Conservation (phyloP, 2,329 filamentous ascomycete species). For the Coleophoma crateriformis region DNA sequence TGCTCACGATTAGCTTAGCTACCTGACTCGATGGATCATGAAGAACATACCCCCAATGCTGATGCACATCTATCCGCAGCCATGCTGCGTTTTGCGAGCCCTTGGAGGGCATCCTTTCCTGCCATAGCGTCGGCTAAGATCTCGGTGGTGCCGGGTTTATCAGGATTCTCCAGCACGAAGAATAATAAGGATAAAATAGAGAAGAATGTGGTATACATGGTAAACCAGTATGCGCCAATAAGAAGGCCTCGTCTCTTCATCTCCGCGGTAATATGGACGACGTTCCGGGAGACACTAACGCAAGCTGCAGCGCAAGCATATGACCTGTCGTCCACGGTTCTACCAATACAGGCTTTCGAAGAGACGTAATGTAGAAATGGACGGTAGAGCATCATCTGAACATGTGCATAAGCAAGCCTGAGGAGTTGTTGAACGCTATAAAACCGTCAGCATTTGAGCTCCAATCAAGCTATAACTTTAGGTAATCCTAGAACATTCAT, state of each 20-base stretch:
- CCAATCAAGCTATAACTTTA: no score
- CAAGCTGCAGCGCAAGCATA: conserved; percentile 68
- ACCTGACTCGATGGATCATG: neutral
- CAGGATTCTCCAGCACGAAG: conserved; percentile 74
- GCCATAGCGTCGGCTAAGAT: conserved; percentile 80
- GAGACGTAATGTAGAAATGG: conserved; percentile 83
- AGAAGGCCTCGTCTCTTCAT: conserved; percentile 70
- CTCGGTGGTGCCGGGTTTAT: conserved; percentile 68
- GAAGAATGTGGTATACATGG: conserved; percentile 79
- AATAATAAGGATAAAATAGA: conserved; percentile 75
- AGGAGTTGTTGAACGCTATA: conserved; percentile 64
- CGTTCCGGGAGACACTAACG: conserved; percentile 58
- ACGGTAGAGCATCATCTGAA: conserved; percentile 76
- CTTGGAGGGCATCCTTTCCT: conserved; percentile 76
- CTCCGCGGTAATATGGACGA: conserved; percentile 73
- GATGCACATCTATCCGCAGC: conserved; percentile 82
- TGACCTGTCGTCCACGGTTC: conserved; percentile 65
- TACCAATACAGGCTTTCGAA: conserved; percentile 49
- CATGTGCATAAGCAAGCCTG: conserved; percentile 74
- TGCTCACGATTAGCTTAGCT: conserved; percentile 32
- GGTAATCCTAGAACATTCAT: no score
- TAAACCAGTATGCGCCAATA: conserved; percentile 84
- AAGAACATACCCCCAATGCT: conserved; percentile 62
- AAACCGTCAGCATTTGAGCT: neutral
- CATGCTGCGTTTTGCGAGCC: conserved; percentile 76